Percentiles rank a stretch among this genome's conserved stretches.
phyloP scores from a whole-genome alignment of 192 early-diverging fungal species.

The Coemansia sp. region DNA sequence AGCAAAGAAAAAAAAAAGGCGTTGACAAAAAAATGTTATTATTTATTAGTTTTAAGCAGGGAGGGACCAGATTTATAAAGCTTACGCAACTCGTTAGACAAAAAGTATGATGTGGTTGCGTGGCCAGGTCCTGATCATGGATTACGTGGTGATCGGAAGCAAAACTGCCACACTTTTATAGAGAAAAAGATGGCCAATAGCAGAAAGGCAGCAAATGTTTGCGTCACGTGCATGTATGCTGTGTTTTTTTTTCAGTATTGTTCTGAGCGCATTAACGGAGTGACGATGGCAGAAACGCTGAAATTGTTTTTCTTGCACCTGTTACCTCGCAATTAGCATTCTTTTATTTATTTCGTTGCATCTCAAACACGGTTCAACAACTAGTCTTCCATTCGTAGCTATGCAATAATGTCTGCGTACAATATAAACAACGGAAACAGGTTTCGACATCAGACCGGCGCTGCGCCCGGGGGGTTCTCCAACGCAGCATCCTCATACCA shows the following conservation, averaged over 20 bases:
- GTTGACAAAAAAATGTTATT: not conserved
- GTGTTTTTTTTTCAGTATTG: not conserved
- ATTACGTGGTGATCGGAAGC: not conserved
- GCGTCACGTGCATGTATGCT: not conserved
- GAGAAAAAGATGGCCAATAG: slow-evolving; percentile 1
- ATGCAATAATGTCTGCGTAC: slow-evolving; percentile 3
- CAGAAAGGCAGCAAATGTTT: not conserved
- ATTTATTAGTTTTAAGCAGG: no score
- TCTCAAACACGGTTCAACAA: no score
- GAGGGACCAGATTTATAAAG: not conserved
- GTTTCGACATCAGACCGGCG: slow-evolving; percentile 22
- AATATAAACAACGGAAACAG: slow-evolving; percentile 14
- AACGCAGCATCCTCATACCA: not conserved
- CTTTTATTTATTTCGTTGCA: no score
- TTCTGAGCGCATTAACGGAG: not conserved
- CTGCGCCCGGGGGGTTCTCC: slow-evolving; percentile 1
- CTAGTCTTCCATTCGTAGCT: not conserved
- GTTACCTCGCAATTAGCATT: no score
- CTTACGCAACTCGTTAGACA: not conserved
- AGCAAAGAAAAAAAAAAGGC: not conserved
- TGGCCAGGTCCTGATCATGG: not conserved
- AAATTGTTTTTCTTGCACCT: no score
- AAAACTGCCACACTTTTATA: not conserved
- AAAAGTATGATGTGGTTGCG: not conserved
- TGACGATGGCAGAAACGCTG: no score